Conservation (phyloP, 371 early-diverging fungal species). For the Dichotomocladium elegans region DNA sequence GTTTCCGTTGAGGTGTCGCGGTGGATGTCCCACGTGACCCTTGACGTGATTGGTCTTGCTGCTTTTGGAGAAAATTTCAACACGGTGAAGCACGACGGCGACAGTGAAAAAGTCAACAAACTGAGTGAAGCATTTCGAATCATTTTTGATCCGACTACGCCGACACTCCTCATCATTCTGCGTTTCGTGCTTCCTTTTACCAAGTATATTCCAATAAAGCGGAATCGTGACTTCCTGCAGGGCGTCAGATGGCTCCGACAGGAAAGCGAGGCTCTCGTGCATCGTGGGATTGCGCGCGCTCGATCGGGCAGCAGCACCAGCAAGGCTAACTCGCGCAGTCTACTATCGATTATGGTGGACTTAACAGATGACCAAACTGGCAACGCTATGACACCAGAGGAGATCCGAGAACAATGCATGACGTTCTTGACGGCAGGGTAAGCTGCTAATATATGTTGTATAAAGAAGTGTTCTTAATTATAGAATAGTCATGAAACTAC, state of each 20-base stretch:
- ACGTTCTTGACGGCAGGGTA: conserved; percentile 41
- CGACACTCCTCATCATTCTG: conserved; percentile 22
- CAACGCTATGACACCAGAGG: conserved; percentile 21
- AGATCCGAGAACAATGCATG: conserved; percentile 19
- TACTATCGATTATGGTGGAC: conserved; percentile 32
- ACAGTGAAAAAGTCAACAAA: conserved; percentile 19
- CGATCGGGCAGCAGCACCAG: background rate
- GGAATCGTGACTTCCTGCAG: conserved; percentile 30
- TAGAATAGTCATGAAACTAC: conserved; percentile 48
- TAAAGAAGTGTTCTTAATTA: background rate
- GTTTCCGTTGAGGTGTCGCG: conserved; percentile 22
- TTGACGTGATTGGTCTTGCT: conserved; percentile 46
- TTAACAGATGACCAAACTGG: conserved; percentile 33
- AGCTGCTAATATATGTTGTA: background rate
- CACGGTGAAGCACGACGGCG: conserved; percentile 11
- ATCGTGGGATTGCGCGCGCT: conserved; percentile 29
- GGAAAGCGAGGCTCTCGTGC: conserved; percentile 26
- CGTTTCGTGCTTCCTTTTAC: conserved; percentile 32
- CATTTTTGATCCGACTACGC: conserved; percentile 27
- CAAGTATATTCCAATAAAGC: conserved; percentile 28
- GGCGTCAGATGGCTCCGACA: conserved; percentile 32
- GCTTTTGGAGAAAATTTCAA: conserved; percentile 52
- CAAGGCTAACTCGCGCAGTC: conserved; percentile 1
- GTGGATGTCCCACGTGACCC: conserved; percentile 33
- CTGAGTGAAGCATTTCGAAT: conserved; percentile 42